phyloP scores from a whole-genome alignment of 2,329 filamentous ascomycete species.

The Colletotrichum liaoningense region DNA sequence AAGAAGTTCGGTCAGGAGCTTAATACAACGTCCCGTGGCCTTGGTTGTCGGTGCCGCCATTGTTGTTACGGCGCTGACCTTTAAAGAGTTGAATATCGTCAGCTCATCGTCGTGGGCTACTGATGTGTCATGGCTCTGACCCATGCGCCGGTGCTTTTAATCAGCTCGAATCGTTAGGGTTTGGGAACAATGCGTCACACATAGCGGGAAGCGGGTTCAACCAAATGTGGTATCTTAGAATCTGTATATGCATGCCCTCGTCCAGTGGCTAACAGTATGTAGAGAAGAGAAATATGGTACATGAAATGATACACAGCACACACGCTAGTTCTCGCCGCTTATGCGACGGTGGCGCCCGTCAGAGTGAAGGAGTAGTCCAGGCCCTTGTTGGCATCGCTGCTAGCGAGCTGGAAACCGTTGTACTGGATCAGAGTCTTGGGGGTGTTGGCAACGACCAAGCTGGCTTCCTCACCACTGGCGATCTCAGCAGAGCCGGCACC shows the following conservation, averaged over 20 bases:
- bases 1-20: neutral
- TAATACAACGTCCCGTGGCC: slow-evolving; percentile 2
- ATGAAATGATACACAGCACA: neutral
- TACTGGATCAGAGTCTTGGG: slow-evolving; percentile 55
- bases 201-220: neutral
- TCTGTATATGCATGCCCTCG: neutral
- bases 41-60: neutral
- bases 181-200: too few species aligned
- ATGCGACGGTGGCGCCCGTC: slow-evolving; percentile 43
- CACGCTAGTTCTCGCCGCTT: neutral
- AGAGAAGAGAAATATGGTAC: slow-evolving; percentile 12
- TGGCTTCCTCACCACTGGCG: slow-evolving; percentile 52
- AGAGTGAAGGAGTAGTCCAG: slow-evolving; percentile 52
- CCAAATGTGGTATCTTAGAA: slow-evolving; percentile 5
- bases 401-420: slow-evolving; percentile 53
- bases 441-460: slow-evolving; percentile 60
- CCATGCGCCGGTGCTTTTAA: too few species aligned
- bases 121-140: neutral
- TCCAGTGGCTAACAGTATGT: slow-evolving; percentile 9
- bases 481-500: slow-evolving; percentile 49
- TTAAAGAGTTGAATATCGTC: neutral
- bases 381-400: slow-evolving; percentile 48
- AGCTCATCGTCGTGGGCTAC: neutral
- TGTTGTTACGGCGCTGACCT: neutral
- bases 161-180: neutral